Evolutionary conservation across 2,329 filamentous ascomycete genomes (phyloP).

Genomic region (Gaeumannomyces tritici): DNA sequence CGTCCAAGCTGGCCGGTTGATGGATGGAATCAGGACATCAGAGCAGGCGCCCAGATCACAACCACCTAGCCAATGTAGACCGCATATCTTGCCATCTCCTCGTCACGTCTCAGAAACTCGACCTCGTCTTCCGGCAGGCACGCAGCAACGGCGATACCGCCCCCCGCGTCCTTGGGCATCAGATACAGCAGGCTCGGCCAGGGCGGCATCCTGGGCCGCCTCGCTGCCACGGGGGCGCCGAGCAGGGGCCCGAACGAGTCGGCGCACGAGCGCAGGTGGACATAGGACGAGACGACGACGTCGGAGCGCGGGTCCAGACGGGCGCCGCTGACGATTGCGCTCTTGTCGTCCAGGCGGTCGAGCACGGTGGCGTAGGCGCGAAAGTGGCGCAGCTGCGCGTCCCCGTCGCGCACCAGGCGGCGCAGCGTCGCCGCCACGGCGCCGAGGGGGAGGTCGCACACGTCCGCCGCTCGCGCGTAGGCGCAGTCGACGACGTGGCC

Average conservation of each 20-base stretch:
- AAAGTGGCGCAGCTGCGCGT: slow-evolving; percentile 13
- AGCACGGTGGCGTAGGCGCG: slow-evolving; percentile 31
- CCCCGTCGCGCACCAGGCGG: slow-evolving; percentile 14
- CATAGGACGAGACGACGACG: slow-evolving; percentile 45
- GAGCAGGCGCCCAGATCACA: too few species aligned
- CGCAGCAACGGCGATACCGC: slow-evolving; percentile 31
- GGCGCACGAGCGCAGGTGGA: slow-evolving; percentile 30
- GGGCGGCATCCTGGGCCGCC: slow-evolving; percentile 34
- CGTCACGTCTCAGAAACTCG: slow-evolving; percentile 29
- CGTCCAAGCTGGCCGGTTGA: too few species aligned
- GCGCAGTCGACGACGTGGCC: slow-evolving; percentile 18
- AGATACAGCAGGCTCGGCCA: slow-evolving; percentile 40
- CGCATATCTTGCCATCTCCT: slow-evolving; percentile 29
- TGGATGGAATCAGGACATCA: too few species aligned
- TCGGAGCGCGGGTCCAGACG: slow-evolving; percentile 25
- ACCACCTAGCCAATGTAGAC: slow-evolving; percentile 18
- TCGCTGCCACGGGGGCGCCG: slow-evolving; percentile 34
- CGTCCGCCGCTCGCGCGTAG: slow-evolving; percentile 6
- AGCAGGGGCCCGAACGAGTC: slow-evolving; percentile 37
- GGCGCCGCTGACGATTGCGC: slow-evolving; percentile 20
- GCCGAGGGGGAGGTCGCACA: slow-evolving; percentile 12
- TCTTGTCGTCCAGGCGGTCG: slow-evolving; percentile 22
- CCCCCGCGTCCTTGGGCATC: slow-evolving; percentile 31
- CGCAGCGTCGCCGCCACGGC: slow-evolving; percentile 28
- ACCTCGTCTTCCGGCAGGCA: slow-evolving; percentile 39